Conservation (phyloP, 495 filamentous ascomycete genomes). For the Daldinia decipiens region DNA sequence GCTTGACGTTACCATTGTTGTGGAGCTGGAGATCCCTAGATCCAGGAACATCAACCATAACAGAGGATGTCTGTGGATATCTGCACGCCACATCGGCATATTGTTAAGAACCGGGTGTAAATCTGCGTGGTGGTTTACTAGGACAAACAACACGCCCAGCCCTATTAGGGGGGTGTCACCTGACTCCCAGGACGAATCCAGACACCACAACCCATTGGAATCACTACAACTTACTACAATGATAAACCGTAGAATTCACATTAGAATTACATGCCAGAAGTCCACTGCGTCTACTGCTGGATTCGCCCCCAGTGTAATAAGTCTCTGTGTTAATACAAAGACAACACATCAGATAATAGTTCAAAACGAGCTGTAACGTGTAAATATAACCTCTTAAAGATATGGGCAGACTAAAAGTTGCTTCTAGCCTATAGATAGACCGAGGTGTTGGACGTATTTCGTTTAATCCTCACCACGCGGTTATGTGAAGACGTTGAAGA, state of each 20-base stretch:
- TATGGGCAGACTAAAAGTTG: not conserved
- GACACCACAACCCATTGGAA: slow-evolving; percentile 15
- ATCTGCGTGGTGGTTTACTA: slow-evolving; percentile 42
- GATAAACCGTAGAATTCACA: slow-evolving; percentile 1
- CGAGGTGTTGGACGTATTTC: slow-evolving; percentile 1
- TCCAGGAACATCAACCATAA: slow-evolving; percentile 37
- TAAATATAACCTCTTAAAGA: not conserved
- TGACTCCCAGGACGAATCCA: slow-evolving; percentile 15
- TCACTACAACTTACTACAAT: slow-evolving; percentile 36
- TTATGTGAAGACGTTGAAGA: slow-evolving; percentile 5
- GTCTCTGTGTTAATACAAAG: not conserved
- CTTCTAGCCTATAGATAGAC: not conserved
- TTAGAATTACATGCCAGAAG: not conserved
- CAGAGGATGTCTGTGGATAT: slow-evolving; percentile 33
- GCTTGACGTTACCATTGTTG: slow-evolving; percentile 21
- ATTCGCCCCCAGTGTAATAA: not conserved
- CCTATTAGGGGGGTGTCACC: slow-evolving; percentile 26
- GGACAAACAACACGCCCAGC: slow-evolving; percentile 37
- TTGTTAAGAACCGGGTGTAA: slow-evolving; percentile 43
- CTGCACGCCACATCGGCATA: slow-evolving; percentile 42
- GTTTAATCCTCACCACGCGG: slow-evolving; percentile 10
- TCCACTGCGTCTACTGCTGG: not conserved
- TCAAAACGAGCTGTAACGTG: not conserved
- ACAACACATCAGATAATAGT: not conserved
- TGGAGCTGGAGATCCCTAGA: slow-evolving; percentile 31